Conservation (phyloP, 2,329 filamentous ascomycete genomes). For the Paracorniculantispora psalliotae region DNA sequence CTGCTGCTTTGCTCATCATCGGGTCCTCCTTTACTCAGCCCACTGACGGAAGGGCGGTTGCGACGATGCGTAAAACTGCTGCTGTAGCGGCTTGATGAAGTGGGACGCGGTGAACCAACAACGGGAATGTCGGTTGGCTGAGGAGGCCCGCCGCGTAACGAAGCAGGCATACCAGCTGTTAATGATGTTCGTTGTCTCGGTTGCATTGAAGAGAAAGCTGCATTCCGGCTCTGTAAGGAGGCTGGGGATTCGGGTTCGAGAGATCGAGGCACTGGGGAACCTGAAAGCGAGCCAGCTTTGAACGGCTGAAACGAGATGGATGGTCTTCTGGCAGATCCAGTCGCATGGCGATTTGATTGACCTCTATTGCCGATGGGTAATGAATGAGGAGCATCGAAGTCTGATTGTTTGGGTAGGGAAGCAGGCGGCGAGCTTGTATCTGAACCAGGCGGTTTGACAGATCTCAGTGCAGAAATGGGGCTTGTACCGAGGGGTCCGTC, state of each 20-base stretch:
- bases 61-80: constrained; percentile 90
- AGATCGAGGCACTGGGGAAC: constrained; percentile 62
- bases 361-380: constrained; percentile 43
- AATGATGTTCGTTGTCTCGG: constrained; percentile 67
- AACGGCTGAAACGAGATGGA: constrained; percentile 93
- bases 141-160: constrained; percentile 61
- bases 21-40: constrained; percentile 53
- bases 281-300: constrained; percentile 91
- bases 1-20: constrained; percentile 77
- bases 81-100: constrained; percentile 77
- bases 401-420: constrained; percentile 44
- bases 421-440: constrained; percentile 56
- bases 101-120: constrained; percentile 73
- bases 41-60: constrained; percentile 70
- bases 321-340: constrained; percentile 58
- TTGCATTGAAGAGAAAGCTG: constrained; percentile 44
- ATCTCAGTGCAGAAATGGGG: constrained; percentile 76
- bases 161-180: constrained; percentile 70
- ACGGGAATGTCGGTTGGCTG: constrained; percentile 59
- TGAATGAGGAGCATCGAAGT: constrained; percentile 45
- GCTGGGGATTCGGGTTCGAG: constrained; percentile 47
- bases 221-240: constrained; percentile 48
- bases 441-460: constrained; percentile 57
- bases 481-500: constrained; percentile 73
- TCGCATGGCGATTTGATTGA: constrained; percentile 31